Percentiles rank a stretch among this genome's conserved stretches.
Conservation (phyloP, 2,329 filamentous ascomycete genomes). For the Aspergillus uvarum region DNA sequence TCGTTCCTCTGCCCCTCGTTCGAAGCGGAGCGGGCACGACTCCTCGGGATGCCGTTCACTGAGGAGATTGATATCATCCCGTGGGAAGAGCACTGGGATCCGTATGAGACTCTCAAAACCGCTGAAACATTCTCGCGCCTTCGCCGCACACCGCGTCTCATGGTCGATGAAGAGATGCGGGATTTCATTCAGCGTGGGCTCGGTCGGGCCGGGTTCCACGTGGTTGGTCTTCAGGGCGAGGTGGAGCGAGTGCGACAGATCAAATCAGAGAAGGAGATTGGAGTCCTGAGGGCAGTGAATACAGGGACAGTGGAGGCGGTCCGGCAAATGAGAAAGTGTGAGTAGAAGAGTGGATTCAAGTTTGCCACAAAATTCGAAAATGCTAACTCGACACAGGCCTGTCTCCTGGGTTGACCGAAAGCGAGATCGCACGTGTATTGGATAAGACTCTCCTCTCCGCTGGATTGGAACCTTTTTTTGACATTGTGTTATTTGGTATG, state of each 20-base stretch:
- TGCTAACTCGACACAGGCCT: conserved; percentile 46
- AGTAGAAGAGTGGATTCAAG: not conserved
- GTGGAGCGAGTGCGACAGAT: conserved; percentile 60
- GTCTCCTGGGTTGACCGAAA: conserved; percentile 58
- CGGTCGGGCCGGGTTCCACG: conserved; percentile 54
- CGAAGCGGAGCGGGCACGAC: conserved; percentile 59
- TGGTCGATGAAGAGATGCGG: conserved; percentile 65
- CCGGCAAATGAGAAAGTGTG: conserved; percentile 53
- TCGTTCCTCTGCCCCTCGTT: conserved; percentile 61
- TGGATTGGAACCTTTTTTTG: conserved; percentile 60
- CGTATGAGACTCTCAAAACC: conserved; percentile 55
- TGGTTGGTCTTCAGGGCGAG: conserved; percentile 54
- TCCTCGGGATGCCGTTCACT: conserved; percentile 59
- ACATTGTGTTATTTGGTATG: conserved; percentile 60
- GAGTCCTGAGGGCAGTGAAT: conserved; percentile 61
- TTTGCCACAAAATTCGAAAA: not conserved
- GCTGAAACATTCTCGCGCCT: conserved; percentile 42
- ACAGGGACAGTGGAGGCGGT: conserved; percentile 63
- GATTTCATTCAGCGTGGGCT: conserved; percentile 63
- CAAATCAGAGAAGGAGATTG: conserved; percentile 58
- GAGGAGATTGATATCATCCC: conserved; percentile 54
- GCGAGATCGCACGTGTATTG: conserved; percentile 57
- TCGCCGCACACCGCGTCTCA: conserved; percentile 44
- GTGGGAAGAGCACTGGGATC: conserved; percentile 67
- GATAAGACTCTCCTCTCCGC: conserved; percentile 56